phyloP scores from a whole-genome alignment of 2,329 filamentous ascomycete species.

The Cladobotryum protrusum region DNA sequence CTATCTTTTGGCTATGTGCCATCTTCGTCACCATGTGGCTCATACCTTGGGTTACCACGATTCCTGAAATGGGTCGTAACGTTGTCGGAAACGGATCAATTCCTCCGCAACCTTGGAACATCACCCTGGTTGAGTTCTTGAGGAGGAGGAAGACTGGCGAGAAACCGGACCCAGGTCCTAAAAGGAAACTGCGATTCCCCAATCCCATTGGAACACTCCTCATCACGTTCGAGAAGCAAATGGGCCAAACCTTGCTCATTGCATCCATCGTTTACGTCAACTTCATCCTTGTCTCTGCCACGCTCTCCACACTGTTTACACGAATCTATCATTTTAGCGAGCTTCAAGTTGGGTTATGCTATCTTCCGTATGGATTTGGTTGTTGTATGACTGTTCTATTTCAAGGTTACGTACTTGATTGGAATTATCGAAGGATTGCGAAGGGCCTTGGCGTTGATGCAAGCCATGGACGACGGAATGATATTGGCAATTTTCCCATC shows the following conservation, averaged over 20 bases:
- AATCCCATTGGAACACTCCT: slow-evolving; percentile 51
- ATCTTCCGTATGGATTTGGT: slow-evolving; percentile 47
- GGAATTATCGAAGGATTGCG: slow-evolving; percentile 67
- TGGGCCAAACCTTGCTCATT: slow-evolving; percentile 47
- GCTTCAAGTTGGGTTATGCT: slow-evolving; percentile 48
- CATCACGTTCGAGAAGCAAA: slow-evolving; percentile 52
- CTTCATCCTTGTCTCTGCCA: slow-evolving; percentile 49
- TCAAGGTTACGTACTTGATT: slow-evolving; percentile 55
- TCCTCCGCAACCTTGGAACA: slow-evolving; percentile 51
- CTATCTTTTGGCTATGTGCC: slow-evolving; percentile 63
- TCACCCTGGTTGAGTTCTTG: slow-evolving; percentile 47
- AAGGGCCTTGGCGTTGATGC: slow-evolving; percentile 54
- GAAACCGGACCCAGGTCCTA: slow-evolving; percentile 28
- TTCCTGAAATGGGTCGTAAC: slow-evolving; percentile 54
- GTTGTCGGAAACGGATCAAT: slow-evolving; percentile 60
- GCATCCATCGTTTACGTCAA: slow-evolving; percentile 50
- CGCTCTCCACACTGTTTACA: slow-evolving; percentile 46
- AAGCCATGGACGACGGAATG: slow-evolving; percentile 49
- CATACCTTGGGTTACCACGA: slow-evolving; percentile 46
- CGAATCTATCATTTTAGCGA: slow-evolving; percentile 46
- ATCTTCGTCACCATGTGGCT: slow-evolving; percentile 48
- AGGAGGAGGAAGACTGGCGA: slow-evolving; percentile 28
- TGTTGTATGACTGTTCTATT: slow-evolving; percentile 42
- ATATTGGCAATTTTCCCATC: slow-evolving; percentile 47
- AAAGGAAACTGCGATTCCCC: slow-evolving; percentile 43